Conservation (phyloP, 2,329 filamentous ascomycete species). For the Lecanicillium sp. region DNA sequence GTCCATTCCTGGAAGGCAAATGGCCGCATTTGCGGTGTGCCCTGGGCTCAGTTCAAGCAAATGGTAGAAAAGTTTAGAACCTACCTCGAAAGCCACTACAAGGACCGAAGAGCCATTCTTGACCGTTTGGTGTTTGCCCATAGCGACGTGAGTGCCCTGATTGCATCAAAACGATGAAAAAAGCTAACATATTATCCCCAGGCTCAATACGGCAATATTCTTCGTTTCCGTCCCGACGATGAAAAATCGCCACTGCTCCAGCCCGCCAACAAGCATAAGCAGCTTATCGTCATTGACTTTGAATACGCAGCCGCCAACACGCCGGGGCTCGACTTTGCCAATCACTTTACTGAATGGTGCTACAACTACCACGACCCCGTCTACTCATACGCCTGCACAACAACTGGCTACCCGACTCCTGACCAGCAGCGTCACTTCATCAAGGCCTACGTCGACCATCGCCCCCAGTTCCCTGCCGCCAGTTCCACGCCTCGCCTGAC, state of each 20-base stretch:
- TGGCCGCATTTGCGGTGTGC: slow-evolving; percentile 74
- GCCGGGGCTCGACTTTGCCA: slow-evolving; percentile 84
- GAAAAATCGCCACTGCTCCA: slow-evolving; percentile 80
- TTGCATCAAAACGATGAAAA: not conserved
- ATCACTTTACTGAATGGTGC: slow-evolving; percentile 97
- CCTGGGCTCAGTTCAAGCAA: slow-evolving; percentile 70
- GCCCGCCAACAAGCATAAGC: slow-evolving; percentile 89
- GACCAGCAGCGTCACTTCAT: slow-evolving; percentile 83
- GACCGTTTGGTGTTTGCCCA: slow-evolving; percentile 87
- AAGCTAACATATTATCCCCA: slow-evolving; percentile 27
- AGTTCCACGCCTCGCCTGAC: slow-evolving; percentile 42
- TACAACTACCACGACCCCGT: slow-evolving; percentile 87
- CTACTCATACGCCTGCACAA: slow-evolving; percentile 59
- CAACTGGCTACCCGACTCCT: slow-evolving; percentile 60
- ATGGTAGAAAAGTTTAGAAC: slow-evolving; percentile 69
- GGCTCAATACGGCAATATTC: slow-evolving; percentile 98
- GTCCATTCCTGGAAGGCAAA: slow-evolving; percentile 52
- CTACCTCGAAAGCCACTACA: slow-evolving; percentile 66
- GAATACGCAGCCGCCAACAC: slow-evolving; percentile 91
- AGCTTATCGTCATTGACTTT: slow-evolving; percentile 95
- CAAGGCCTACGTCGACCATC: slow-evolving; percentile 77
- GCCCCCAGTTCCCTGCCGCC: slow-evolving; percentile 53
- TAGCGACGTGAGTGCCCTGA: slow-evolving; percentile 65
- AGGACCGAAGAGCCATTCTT: slow-evolving; percentile 56
- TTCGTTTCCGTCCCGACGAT: slow-evolving; percentile 59